Conservation (phyloP, 768 basidiomycete species). For the Russula vinacea region DNA sequence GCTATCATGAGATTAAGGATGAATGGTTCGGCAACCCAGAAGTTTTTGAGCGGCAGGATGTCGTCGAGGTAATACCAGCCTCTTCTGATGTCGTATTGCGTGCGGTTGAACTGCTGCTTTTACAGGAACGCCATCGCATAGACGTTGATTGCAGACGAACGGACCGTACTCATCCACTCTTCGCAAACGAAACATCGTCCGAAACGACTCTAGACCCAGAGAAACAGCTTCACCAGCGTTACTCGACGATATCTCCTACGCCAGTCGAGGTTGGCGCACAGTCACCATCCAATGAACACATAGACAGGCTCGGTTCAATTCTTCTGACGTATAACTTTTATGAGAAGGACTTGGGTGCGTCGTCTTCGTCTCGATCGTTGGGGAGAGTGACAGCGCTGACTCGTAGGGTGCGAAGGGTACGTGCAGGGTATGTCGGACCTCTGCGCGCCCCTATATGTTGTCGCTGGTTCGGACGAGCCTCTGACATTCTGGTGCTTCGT, state of each 20-base stretch:
- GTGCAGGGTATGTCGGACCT: constrained; percentile 99
- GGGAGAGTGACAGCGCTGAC: constrained; percentile 29
- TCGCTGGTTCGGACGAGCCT: constrained; percentile 84
- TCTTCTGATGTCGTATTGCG: constrained; percentile 7
- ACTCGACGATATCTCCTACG: constrained; percentile 73
- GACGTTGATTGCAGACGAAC: constrained; percentile 97
- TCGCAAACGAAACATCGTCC: constrained; percentile 46
- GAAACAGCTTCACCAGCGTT: constrained; percentile 52
- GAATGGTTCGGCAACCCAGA: constrained; percentile 84
- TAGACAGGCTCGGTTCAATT: constrained; percentile 81
- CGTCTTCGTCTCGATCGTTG: background rate
- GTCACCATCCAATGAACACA: constrained; percentile 86
- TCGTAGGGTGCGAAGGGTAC: constrained; percentile 57
- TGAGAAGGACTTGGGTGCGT: constrained; percentile 81
- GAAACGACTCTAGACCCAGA: constrained; percentile 54
- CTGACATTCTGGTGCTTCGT: constrained; percentile 97
- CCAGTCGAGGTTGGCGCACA: constrained; percentile 77
- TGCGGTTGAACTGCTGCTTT: constrained; percentile 4
- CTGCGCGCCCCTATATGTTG: constrained; percentile 89
- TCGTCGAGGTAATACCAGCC: constrained; percentile 65
- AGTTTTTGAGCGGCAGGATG: constrained; percentile 74
- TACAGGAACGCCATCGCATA: constrained; percentile 82
- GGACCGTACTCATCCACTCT: constrained; percentile 90
- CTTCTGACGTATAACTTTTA: constrained; percentile 90
- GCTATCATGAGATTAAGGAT: constrained; percentile 67